phyloP scores from a whole-genome alignment of 345 rosid species.

The Ceriops decandra region DNA sequence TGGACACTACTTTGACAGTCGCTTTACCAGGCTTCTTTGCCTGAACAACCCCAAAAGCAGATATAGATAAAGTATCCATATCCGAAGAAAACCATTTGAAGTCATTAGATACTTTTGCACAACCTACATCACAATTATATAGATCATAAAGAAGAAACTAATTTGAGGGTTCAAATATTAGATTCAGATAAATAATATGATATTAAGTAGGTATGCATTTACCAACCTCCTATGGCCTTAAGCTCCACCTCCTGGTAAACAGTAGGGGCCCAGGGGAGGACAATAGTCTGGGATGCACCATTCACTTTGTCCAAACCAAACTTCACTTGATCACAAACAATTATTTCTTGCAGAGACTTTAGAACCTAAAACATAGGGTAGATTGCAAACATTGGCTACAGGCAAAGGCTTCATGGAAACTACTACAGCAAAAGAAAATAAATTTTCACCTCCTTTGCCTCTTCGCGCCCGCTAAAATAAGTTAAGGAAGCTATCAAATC shows the following conservation, averaged over 20 bases:
- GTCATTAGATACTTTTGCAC: constrained; percentile 72
- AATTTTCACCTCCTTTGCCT: constrained; percentile 53
- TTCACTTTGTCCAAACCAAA: constrained; percentile 44
- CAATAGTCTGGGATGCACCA: constrained; percentile 37
- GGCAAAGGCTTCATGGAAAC: neutral
- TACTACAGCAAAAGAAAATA: neutral
- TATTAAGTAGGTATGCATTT: constrained; percentile 6
- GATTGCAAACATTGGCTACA: constrained; percentile 9
- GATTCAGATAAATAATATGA: neutral
- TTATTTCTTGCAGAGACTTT: constrained; percentile 64
- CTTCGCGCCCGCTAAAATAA: constrained; percentile 47
- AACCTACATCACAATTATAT: constrained; percentile 46
- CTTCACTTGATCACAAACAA: constrained; percentile 71
- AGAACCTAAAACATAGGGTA: constrained; percentile 50
- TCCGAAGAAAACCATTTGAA: constrained; percentile 93
- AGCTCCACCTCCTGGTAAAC: constrained; percentile 82
- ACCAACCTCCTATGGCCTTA: constrained; percentile 72
- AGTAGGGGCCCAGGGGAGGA: constrained; percentile 81
- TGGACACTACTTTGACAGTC: constrained; percentile 66
- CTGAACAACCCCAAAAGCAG: constrained; percentile 75
- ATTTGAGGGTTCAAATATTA: neutral
- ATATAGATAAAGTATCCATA: constrained; percentile 49
- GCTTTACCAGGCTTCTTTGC: constrained; percentile 91
- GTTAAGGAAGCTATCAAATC: constrained; percentile 66
- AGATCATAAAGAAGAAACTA: constrained; percentile 7